A percentile compares a stretch with the other conserved stretches of the same genome.
phyloP scores from a whole-genome alignment of 257 asterid species.

The Craterostigma plantagineum region DNA sequence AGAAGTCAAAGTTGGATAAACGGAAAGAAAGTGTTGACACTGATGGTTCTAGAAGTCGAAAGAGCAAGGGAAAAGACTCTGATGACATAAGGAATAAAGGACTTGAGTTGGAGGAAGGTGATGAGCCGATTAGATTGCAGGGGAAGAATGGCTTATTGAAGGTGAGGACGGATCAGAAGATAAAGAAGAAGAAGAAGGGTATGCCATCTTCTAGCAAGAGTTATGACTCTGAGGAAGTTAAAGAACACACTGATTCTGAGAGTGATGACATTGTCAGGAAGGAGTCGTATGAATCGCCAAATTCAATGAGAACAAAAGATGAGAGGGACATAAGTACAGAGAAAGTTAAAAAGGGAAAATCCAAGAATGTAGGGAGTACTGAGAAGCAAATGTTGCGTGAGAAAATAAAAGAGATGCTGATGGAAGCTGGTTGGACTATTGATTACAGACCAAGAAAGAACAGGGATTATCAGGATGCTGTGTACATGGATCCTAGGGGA shows the following conservation, averaged over 20 bases:
- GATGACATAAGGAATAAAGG: slow-evolving; percentile 16
- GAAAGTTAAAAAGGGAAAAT: slow-evolving; percentile 26
- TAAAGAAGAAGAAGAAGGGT: slow-evolving; percentile 54
- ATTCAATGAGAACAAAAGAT: slow-evolving; percentile 17
- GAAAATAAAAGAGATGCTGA: slow-evolving; percentile 60
- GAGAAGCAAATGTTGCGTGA: slow-evolving; percentile 89
- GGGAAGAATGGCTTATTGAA: slow-evolving; percentile 94
- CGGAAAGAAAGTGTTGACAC: slow-evolving; percentile 24
- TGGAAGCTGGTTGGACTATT: slow-evolving; percentile 77
- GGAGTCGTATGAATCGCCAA: slow-evolving; percentile 10
- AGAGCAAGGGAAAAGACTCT: slow-evolving; percentile 20
- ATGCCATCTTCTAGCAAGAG: too few relatives aligned
- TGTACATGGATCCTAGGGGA: slow-evolving; percentile 74
- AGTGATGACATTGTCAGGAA: slow-evolving; percentile 26
- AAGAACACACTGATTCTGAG: slow-evolving; percentile 25
- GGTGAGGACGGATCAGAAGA: slow-evolving; percentile 84
- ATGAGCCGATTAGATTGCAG: slow-evolving; percentile 71
- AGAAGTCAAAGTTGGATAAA: slow-evolving; percentile 27
- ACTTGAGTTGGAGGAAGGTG: slow-evolving; percentile 35
- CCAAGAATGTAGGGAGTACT: slow-evolving; percentile 62
- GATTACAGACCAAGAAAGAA: slow-evolving; percentile 87
- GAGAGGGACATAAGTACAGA: slow-evolving; percentile 22
- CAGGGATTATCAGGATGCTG: slow-evolving; percentile 88
- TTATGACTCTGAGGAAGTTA: slow-evolving; percentile 18
- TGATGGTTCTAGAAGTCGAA: slow-evolving; percentile 36